phyloP scores from a whole-genome alignment of 2,329 filamentous ascomycete species.

The Paraphoma sp. region DNA sequence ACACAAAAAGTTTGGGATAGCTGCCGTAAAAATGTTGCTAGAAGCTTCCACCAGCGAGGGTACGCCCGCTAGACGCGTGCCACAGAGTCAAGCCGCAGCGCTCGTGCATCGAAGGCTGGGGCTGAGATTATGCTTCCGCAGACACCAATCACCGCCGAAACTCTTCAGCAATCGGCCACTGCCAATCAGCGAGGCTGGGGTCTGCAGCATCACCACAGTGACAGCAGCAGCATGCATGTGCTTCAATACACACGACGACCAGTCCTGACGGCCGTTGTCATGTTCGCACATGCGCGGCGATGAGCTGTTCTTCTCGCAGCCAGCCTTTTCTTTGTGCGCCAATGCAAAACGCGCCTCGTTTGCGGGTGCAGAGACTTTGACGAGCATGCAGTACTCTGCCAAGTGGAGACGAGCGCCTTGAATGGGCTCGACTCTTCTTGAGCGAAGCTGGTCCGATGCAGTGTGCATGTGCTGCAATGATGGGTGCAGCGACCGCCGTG shows the following conservation, averaged over 20 bases:
- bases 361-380: slow-evolving; percentile 6
- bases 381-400: no score
- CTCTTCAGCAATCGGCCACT: slow-evolving; percentile 15
- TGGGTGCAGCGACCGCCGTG: no score
- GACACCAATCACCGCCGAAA: slow-evolving; percentile 13
- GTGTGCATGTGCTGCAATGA: no score
- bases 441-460: no score
- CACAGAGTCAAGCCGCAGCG: slow-evolving; percentile 21
- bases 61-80: slow-evolving; percentile 22
- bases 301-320: slow-evolving; percentile 20
- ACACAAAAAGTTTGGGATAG: slow-evolving; percentile 20
- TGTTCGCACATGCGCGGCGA: slow-evolving; percentile 5
- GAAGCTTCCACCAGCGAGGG: slow-evolving; percentile 39
- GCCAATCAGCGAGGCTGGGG: slow-evolving; percentile 31
- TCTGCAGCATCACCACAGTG: slow-evolving; percentile 32
- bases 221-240: slow-evolving; percentile 25
- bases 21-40: slow-evolving; percentile 35
- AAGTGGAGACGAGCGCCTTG: no score
- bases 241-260: slow-evolving; percentile 10
- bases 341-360: slow-evolving; percentile 18
- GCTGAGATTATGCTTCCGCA: slow-evolving; percentile 10
- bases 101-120: slow-evolving; percentile 32
- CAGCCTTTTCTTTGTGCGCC: slow-evolving; percentile 29
- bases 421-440: no score
- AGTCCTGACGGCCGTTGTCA: slow-evolving; percentile 9